Evolutionary conservation across 768 basidiomycete genomes (phyloP).

Genomic region (Trametes punicea): DNA sequence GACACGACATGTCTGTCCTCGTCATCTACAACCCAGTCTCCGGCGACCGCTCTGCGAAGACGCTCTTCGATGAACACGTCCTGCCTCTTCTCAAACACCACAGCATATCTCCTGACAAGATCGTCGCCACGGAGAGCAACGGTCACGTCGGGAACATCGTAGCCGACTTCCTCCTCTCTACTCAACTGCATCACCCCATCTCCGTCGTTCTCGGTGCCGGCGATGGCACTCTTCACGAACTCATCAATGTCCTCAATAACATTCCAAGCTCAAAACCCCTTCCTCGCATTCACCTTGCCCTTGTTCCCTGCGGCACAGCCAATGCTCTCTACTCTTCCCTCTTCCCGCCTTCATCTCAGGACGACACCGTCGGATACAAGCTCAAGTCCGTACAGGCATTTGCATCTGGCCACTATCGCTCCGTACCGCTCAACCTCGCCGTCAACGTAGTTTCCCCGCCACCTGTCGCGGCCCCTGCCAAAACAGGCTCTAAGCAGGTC

Average conservation of each 20-base stretch:
- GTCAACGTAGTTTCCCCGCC: slow-evolving; percentile 43
- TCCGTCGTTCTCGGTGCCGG: slow-evolving; percentile 72
- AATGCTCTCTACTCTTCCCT: slow-evolving; percentile 85
- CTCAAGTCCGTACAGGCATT: slow-evolving; percentile 56
- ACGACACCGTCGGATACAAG: slow-evolving; percentile 37
- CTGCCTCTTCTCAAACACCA: slow-evolving; percentile 56
- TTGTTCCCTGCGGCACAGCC: slow-evolving; percentile 82
- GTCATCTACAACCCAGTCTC: slow-evolving; percentile 75
- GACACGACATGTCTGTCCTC: slow-evolving; percentile 44
- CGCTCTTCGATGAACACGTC: slow-evolving; percentile 58
- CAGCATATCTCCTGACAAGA: slow-evolving; percentile 36
- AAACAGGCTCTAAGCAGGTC: slow-evolving; percentile 7
- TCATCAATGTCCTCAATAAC: slow-evolving; percentile 56
- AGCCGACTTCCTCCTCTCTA: slow-evolving; percentile 36
- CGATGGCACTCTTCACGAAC: slow-evolving; percentile 91
- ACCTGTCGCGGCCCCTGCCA: slow-evolving; percentile 22
- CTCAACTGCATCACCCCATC: slow-evolving; percentile 29
- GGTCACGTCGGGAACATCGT: slow-evolving; percentile 55
- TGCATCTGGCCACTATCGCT: slow-evolving; percentile 28
- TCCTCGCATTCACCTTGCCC: slow-evolving; percentile 41
- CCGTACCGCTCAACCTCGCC: slow-evolving; percentile 50
- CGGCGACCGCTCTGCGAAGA: slow-evolving; percentile 54
- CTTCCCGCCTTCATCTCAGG: slow-evolving; percentile 48
- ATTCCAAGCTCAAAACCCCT: slow-evolving; percentile 6
- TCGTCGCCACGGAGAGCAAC: slow-evolving; percentile 46